Percentiles rank a stretch among this genome's conserved stretches.
These are phyloP conservation scores for Trametes cubensis DNA, from an alignment of 768 basidiomycete species.

Conservation along the genomic window DNA sequence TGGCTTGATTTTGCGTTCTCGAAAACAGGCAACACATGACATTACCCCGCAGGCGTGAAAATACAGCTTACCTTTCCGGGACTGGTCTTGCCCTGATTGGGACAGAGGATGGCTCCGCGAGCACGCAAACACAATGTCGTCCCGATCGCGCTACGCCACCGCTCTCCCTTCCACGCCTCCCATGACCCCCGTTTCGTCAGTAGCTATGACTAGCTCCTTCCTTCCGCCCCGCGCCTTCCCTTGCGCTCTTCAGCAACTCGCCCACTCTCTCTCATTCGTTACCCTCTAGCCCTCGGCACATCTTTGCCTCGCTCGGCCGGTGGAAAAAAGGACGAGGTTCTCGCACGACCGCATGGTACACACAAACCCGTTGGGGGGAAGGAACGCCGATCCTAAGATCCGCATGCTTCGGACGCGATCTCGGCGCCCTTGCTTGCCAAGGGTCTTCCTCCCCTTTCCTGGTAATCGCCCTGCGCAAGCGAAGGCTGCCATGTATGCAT, in stretches of 20 bases:
- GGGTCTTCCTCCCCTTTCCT: not conserved
- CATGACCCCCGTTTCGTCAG: conserved; percentile 7
- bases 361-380: conserved; percentile 6
- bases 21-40: conserved; percentile 13
- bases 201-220: not conserved
- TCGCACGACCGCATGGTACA: conserved; percentile 17
- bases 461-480: not conserved
- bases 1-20: conserved; percentile 1
- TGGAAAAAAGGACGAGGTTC: not conserved
- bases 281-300: not conserved
- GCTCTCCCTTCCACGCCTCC: conserved; percentile 3
- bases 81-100: conserved; percentile 11
- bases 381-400: conserved; percentile 3
- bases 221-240: not conserved
- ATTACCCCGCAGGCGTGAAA: not conserved
- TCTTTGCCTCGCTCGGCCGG: not conserved
- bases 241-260: not conserved
- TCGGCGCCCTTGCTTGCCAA: not conserved
- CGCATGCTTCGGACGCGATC: conserved; percentile 6
- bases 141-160: conserved; percentile 13
- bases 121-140: not conserved
- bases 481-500: not conserved
- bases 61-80: conserved; percentile 7
- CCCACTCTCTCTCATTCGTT: not conserved
- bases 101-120: conserved; percentile 3